These are phyloP conservation scores for Mentha longifolia DNA, from an alignment of 257 asterid genomes.

Conservation along the genomic window DNA sequence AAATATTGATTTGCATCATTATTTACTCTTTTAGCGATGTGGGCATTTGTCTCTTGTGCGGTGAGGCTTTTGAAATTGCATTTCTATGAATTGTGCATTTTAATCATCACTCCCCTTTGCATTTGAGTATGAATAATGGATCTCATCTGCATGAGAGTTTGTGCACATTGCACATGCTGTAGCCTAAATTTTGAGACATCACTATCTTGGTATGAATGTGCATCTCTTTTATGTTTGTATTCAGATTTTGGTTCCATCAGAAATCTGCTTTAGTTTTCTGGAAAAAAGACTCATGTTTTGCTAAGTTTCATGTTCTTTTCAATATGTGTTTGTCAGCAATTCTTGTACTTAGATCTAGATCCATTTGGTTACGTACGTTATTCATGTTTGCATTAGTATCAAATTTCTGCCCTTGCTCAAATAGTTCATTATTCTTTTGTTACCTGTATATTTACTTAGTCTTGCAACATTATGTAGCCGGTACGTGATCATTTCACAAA, in stretches of 20 bases:
- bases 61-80: not conserved
- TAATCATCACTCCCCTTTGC: not conserved
- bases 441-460: not conserved
- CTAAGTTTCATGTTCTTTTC: not conserved
- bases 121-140: not conserved
- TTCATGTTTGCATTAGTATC: not conserved
- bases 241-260: not conserved
- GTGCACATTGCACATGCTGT: not conserved
- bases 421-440: not conserved
- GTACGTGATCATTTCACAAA: conserved; percentile 69
- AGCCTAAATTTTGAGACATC: not conserved
- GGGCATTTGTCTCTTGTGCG: not conserved
- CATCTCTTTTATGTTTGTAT: not conserved
- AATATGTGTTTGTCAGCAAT: not conserved
- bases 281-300: not conserved
- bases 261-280: not conserved
- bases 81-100: not conserved
- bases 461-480: not conserved
- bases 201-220: not conserved
- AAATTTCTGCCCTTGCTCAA: not conserved
- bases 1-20: not conserved
- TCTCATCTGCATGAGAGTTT: not conserved
- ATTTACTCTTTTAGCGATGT: not conserved
- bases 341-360: not conserved
- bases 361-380: not conserved